Base-by-base conservation (phyloP, 108 stramenopile genomes). In the Nannochloropsis gaditana region DNA sequence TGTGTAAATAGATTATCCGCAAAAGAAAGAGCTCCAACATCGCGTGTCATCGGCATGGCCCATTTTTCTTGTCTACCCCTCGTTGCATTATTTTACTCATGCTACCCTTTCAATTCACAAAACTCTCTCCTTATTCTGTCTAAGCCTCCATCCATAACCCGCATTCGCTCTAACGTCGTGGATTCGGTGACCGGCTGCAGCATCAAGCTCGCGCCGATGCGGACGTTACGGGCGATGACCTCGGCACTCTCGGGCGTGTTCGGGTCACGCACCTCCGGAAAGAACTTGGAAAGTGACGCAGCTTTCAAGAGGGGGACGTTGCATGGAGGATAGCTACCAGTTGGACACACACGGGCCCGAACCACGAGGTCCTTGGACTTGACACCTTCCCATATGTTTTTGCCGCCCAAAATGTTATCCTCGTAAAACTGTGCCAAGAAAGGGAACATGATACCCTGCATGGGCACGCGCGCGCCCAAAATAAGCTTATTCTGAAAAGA, bases 401-500 rank as follows among this genome's bases (percentile, higher is more conserved):
- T n/a, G 6, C 59, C 59, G 6, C 6, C 59, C 6, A 73, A n/a
- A n/a, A 73, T 73, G 59, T 73, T 73, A n/a, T n/a, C 59, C 8
- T 73, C 59, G 8, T 73, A 73, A n/a, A 73, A 73, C 59, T 73
- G 59, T 73, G 59, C 59, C 59, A 73, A 8, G 59, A 73, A 73
- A 73, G 59, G 59, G 59, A 73, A 73, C 8, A 73, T 73, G 5
- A 73, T 6, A 15, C 59, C 59, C 8, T 73, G 19, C 59, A 73
- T 73, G 19, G 59, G 59, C 6, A 73, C 59, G 4, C 59, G 59
- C 19, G 59, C 59, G 8, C 59, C 59, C 59, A 73, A n/a, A 15
- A 73, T n/a, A 8, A 73, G 59, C n/a, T 73, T 73, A n/a, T n/a
- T n/a, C n/a, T 73, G 59, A n/a, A 73, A 73, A n/a, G 59, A 73